Evolutionary conservation across 2,329 filamentous ascomycete genomes (phyloP).

Genomic region (Phyllosticta citrichinensis): DNA sequence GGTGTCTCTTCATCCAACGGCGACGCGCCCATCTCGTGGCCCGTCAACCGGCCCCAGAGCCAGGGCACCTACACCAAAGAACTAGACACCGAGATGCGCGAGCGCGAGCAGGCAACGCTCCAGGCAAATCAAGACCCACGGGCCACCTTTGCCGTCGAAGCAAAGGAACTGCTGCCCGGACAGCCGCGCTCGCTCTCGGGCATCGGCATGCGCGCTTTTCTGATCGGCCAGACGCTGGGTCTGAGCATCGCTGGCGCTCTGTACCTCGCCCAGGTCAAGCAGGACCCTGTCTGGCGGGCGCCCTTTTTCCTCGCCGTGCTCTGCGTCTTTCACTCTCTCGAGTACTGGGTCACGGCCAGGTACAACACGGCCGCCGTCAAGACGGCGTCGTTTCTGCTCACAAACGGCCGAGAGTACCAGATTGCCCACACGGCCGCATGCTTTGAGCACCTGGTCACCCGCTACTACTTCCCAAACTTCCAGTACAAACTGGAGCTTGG

Average conservation of each 20-base stretch:
- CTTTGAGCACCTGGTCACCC: slow-evolving; percentile 58
- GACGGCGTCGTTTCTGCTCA: slow-evolving; percentile 70
- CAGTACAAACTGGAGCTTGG: slow-evolving; percentile 34
- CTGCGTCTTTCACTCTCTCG: slow-evolving; percentile 84
- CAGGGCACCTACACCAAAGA: slow-evolving; percentile 19
- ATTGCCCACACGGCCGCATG: slow-evolving; percentile 69
- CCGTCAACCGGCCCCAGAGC: slow-evolving; percentile 18
- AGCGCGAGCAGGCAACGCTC: slow-evolving; percentile 16
- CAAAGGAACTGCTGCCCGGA: slow-evolving; percentile 28
- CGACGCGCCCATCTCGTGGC: slow-evolving; percentile 19
- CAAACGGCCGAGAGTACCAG: slow-evolving; percentile 77
- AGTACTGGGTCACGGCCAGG: slow-evolving; percentile 81
- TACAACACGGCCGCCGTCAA: slow-evolving; percentile 69
- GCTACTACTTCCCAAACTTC: slow-evolving; percentile 43
- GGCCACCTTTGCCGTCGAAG: slow-evolving; percentile 1
- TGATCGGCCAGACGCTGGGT: slow-evolving; percentile 29
- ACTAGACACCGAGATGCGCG: slow-evolving; percentile 20
- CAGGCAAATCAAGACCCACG: slow-evolving; percentile 1
- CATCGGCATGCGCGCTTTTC: slow-evolving; percentile 38
- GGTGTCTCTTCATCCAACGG: background rate
- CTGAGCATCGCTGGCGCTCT: slow-evolving; percentile 23
- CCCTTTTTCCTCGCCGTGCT: slow-evolving; percentile 58
- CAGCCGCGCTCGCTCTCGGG: slow-evolving; percentile 36
- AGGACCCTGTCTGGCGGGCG: slow-evolving; percentile 45
- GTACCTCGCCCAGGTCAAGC: slow-evolving; percentile 19